Percentiles rank a stretch among this genome's conserved stretches.
These are phyloP conservation scores for Fusarium albidum DNA, from an alignment of 2,329 filamentous ascomycete genomes.

Conservation along the genomic window DNA sequence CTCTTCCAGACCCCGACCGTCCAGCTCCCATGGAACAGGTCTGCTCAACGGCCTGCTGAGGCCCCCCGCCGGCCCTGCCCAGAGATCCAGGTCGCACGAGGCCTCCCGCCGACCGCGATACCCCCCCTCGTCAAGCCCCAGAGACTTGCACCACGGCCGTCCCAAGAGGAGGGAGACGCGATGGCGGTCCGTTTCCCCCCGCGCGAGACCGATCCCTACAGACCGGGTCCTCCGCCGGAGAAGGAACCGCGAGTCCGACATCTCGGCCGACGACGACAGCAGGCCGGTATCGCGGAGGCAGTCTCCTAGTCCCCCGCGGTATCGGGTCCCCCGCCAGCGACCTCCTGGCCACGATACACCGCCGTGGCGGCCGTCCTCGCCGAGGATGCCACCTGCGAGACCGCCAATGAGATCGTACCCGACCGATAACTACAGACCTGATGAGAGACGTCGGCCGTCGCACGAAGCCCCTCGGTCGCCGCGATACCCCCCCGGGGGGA, in stretches of 20 bases:
- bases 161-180: conserved; percentile 18
- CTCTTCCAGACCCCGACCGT: conserved; percentile 22
- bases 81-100: conserved; percentile 35
- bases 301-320: conserved; percentile 17
- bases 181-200: conserved; percentile 32
- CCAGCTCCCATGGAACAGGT: conserved; percentile 14
- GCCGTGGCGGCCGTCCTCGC: conserved; percentile 4
- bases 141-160: conserved; percentile 24
- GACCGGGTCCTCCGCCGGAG: conserved; percentile 21
- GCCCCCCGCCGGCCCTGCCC: conserved; percentile 14
- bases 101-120: conserved; percentile 21
- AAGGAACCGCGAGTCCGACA: conserved; percentile 32
- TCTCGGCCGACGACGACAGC: conserved; percentile 36
- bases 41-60: conserved; percentile 1
- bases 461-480: conserved; percentile 24
- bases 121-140: conserved; percentile 10
- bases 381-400: conserved; percentile 1
- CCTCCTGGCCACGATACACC: conserved; percentile 6
- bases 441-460: conserved; percentile 20
- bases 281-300: conserved; percentile 23
- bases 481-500: conserved; percentile 5
- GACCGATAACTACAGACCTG: conserved; percentile 22
- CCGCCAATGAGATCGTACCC: conserved; percentile 28
- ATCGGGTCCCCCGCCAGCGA: conserved; percentile 2
- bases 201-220: conserved; percentile 13